Conservation (phyloP, 495 filamentous ascomycete genomes). For the Letharia lupina region DNA sequence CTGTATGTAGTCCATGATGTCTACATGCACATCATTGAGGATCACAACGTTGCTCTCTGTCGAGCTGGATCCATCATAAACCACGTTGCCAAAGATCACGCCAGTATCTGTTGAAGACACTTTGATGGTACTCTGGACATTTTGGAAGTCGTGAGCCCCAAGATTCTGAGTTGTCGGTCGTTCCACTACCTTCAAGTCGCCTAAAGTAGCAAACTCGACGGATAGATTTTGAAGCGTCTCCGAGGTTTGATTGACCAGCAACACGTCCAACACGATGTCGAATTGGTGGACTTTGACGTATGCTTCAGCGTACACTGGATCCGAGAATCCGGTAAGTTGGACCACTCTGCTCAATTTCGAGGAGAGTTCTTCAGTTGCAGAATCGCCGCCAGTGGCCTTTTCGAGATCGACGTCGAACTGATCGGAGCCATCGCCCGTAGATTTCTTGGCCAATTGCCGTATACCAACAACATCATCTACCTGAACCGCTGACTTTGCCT, state of each 20-base stretch:
- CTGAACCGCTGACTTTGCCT: slow-evolving; percentile 88
- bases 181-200: slow-evolving; percentile 97
- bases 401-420: slow-evolving; percentile 85
- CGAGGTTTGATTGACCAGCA: slow-evolving; percentile 94
- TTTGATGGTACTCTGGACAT: slow-evolving; percentile 98
- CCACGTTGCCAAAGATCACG: slow-evolving; percentile 98
- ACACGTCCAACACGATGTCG: slow-evolving; percentile 94
- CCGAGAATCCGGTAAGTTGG: slow-evolving; percentile 96
- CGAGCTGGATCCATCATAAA: slow-evolving; percentile 92
- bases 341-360: slow-evolving; percentile 95
- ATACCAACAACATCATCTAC: slow-evolving; percentile 92
- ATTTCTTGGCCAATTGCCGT: slow-evolving; percentile 88
- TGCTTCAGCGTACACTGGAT: slow-evolving; percentile 95
- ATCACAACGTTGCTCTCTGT: slow-evolving; percentile 98
- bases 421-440: slow-evolving; percentile 70
- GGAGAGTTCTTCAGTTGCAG: slow-evolving; percentile 70
- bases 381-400: slow-evolving; percentile 87
- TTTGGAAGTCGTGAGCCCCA: slow-evolving; percentile 90
- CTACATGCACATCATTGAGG: slow-evolving; percentile 95
- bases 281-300: slow-evolving; percentile 99
- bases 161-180: slow-evolving; percentile 93
- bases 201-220: slow-evolving; percentile 95
- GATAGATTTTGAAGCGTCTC: slow-evolving; percentile 96
- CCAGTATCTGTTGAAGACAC: slow-evolving; percentile 97
- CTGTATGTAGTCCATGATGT: slow-evolving; percentile 99